Base-by-base conservation (phyloP, 768 basidiomycete species). In the Mycena vulgaris region DNA sequence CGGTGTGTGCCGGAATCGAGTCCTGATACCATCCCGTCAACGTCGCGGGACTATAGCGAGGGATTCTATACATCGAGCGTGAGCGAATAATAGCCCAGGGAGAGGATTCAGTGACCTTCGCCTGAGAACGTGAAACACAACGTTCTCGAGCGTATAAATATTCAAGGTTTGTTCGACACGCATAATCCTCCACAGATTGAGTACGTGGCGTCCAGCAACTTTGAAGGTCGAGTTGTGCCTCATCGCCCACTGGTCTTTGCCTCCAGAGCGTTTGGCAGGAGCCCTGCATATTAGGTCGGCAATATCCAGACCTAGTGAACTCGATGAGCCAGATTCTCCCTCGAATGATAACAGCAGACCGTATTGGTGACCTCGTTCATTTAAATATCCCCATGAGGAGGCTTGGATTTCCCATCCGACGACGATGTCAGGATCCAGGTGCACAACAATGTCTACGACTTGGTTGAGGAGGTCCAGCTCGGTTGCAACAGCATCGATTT, bases 101-200 rank as follows among this genome's bases (percentile, higher is more conserved):
- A n/a, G 31, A 51, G 37, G 23, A 55, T 11, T n/a, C 30, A 30
- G 49, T 85, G 37, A 95, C 97, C 97, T 86, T 79, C 85, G 85
- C 48, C 87, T 88, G 8, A 99, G 83, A 23, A 97, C 77, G 72
- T 97, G 91, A 76, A 95, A 96, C 0, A 85, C 94, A 0, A 95
- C 91, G 73, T 97, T 95, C 81, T 98, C 97, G 71, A 99, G 93
- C 0, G 94, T 90, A 80, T 99, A 96, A 68, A 88, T 90, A 39
- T 86, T 88, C 62, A 98, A 80, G 23, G 86, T 90, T 68, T 91
- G 88, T 75, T 99, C 97, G 1, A 90, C 89, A 37, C 95, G 91
- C 88, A 98, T 94, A 59, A 98, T 89, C 63, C 96, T 86, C 96
- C 96, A 98, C 17, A 95, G 81, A 74, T 99, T 98, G 53, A 99